Evolutionary conservation across 768 basidiomycete species (phyloP).

Genomic region (Tubosaeta sp.): DNA sequence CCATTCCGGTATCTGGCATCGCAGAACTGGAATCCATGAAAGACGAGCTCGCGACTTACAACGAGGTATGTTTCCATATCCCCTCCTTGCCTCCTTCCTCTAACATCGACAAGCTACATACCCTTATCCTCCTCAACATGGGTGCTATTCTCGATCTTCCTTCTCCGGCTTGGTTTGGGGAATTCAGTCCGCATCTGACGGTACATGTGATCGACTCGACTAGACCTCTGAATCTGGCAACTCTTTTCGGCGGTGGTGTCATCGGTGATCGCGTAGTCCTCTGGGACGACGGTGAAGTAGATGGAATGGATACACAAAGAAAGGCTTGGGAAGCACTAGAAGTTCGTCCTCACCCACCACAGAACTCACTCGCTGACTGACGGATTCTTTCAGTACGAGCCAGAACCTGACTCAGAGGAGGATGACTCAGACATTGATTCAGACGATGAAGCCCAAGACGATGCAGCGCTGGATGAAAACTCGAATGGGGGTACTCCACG

Average conservation of each 20-base stretch:
- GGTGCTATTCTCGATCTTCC: constrained; percentile 85
- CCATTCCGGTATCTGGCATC: constrained; percentile 86
- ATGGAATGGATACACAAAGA: constrained; percentile 62
- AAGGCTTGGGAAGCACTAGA: constrained; percentile 82
- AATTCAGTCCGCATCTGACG: constrained; percentile 54
- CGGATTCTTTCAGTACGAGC: constrained; percentile 58
- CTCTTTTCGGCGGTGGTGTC: constrained; percentile 71
- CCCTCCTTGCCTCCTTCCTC: not conserved
- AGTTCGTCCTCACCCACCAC: constrained; percentile 42
- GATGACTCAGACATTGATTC: constrained; percentile 42
- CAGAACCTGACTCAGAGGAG: constrained; percentile 66
- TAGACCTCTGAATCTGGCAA: constrained; percentile 84
- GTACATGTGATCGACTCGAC: constrained; percentile 95
- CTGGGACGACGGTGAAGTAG: constrained; percentile 89
- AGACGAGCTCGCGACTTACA: constrained; percentile 59
- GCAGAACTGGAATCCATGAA: constrained; percentile 65
- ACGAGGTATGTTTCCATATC: constrained; percentile 50
- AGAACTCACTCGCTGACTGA: constrained; percentile 3
- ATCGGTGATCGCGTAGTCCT: constrained; percentile 72
- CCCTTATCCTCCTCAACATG: constrained; percentile 88
- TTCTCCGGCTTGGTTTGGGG: constrained; percentile 70
- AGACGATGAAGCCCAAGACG: constrained; percentile 43
- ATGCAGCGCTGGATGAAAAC: constrained; percentile 37
- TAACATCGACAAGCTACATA: constrained; percentile 58
- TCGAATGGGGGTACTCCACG: constrained; percentile 35